Base-by-base conservation (phyloP, 306 rosid genomes). In the Astragalus membranaceus region DNA sequence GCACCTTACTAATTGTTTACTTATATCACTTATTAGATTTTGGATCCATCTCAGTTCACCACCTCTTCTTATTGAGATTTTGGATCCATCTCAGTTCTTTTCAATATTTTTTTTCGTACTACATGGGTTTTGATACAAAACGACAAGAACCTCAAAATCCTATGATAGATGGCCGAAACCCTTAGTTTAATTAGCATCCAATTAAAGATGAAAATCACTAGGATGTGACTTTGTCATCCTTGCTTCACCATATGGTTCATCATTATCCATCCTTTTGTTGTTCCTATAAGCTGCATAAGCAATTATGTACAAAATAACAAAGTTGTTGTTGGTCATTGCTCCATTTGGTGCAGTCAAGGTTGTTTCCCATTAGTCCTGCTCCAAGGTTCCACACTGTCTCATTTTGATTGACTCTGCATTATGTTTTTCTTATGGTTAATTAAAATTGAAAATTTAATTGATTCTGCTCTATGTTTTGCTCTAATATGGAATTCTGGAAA, bases 201-300 rank as follows among this genome's bases (percentile, higher is more conserved):
- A 60, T 63, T 52, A 94, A 74, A 91, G 42, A 1, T 86, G 83
- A 64, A 95, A 63, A 50, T 54, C 48, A 65, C 88, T 82, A 5
- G 99, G 99, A 3, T 70, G 87, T 6, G 85, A 29, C 84, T 95
- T 95, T 5, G 95, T 87, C 99, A 95, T 95, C 69, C 92, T 85
- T 2, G 95, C 88, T 71, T 85, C 82, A 5, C 95, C 87, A 0
- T 78, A 84, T 15, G 99, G 83, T 23, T 95, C 99, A 50, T 89
- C 84, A 4, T 95, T 91, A 30, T 95, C 99, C 0, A 87, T 89
- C 78, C 74, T 84, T 4, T 82, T 84, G 59, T 95, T 85, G 81
- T 95, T 86, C 32, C 97, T 75, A 41, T 78, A 94, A 0, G 99
- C 97, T n/a, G 92, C 89, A 64, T 78, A 89, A 36, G 85, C 96